A percentile compares a stretch with the other conserved stretches of the same genome.
phyloP scores from a whole-genome alignment of 2,329 filamentous ascomycete genomes.

The Sporothrix brunneoviolacea region DNA sequence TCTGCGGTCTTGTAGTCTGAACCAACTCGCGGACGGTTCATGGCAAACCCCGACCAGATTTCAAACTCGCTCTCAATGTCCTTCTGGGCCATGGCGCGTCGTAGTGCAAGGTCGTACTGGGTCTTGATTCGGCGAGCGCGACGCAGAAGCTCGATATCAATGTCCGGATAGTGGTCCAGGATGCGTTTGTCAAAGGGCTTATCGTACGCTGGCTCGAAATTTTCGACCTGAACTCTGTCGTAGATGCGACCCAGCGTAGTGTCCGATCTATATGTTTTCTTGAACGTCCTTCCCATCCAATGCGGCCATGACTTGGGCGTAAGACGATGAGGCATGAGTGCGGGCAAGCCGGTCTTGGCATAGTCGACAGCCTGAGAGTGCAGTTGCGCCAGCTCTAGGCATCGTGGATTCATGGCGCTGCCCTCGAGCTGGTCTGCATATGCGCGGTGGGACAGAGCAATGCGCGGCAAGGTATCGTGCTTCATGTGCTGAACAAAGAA shows the following conservation, averaged over 20 bases:
- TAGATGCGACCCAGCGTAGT: conserved; percentile 77
- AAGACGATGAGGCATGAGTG: conserved; percentile 56
- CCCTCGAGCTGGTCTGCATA: conserved; percentile 57
- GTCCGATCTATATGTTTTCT: conserved; percentile 55
- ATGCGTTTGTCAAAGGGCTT: conserved; percentile 71
- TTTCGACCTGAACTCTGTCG: conserved; percentile 60
- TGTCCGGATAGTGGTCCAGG: conserved; percentile 48
- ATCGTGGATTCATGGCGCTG: conserved; percentile 63
- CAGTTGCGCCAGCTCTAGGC: conserved; percentile 66
- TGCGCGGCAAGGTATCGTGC: conserved; percentile 71
- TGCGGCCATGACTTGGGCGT: conserved; percentile 67
- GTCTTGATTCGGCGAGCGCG: conserved; percentile 61
- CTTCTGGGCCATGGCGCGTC: conserved; percentile 76
- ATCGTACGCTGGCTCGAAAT: conserved; percentile 68
- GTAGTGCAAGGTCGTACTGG: conserved; percentile 70
- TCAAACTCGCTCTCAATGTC: conserved; percentile 86
- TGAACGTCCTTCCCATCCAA: conserved; percentile 69
- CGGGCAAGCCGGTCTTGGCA: conserved; percentile 78
- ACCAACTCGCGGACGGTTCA: conserved; percentile 64
- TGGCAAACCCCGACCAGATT: conserved; percentile 78
- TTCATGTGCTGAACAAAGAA: conserved; percentile 95
- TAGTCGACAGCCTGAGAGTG: conserved; percentile 95
- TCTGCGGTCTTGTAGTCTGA: conserved; percentile 84
- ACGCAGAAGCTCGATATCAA: conserved; percentile 49
- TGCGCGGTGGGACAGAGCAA: conserved; percentile 77